Conservation (phyloP, 192 early-diverging fungal genomes). For the Endogone sp. region DNA sequence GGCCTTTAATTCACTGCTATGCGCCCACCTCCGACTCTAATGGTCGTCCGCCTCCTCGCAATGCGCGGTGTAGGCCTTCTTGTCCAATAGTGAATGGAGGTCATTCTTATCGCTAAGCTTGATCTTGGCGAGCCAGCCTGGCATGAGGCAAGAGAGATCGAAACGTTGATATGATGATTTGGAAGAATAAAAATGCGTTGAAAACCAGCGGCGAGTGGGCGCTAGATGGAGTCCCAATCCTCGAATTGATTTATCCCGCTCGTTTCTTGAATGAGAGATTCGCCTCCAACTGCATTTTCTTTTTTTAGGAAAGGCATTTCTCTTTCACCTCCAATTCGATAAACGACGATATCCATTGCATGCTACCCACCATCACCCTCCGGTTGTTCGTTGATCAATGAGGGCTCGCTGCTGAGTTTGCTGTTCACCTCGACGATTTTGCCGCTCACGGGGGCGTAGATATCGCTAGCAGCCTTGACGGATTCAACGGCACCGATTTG, state of each 20-base stretch:
- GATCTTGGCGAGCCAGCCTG: slow-evolving; percentile 94
- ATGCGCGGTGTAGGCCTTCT: slow-evolving; percentile 61
- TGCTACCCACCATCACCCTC: slow-evolving; percentile 62
- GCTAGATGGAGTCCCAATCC: neutral
- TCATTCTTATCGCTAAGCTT: slow-evolving; percentile 65
- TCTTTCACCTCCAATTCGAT: no score
- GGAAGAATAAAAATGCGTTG: no score
- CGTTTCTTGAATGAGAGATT: no score
- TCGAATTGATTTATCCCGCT: neutral
- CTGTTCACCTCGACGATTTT: slow-evolving; percentile 77
- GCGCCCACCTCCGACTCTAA: slow-evolving; percentile 15
- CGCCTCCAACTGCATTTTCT: slow-evolving; percentile 2
- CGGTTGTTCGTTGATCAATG: slow-evolving; percentile 72
- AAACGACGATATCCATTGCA: neutral
- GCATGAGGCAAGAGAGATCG: slow-evolving; percentile 5
- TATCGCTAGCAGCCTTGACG: slow-evolving; percentile 93
- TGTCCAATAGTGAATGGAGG: slow-evolving; percentile 68
- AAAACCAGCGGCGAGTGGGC: neutral
- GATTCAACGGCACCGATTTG: slow-evolving; percentile 84
- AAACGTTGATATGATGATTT: neutral
- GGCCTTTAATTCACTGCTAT: no score
- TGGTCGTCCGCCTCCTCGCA: slow-evolving; percentile 32
- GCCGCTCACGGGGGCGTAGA: slow-evolving; percentile 84
- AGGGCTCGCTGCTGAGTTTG: slow-evolving; percentile 59
- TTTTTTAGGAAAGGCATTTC: neutral